Base-by-base conservation (phyloP, 345 rosid species). In the Cardamine resedifolia region DNA sequence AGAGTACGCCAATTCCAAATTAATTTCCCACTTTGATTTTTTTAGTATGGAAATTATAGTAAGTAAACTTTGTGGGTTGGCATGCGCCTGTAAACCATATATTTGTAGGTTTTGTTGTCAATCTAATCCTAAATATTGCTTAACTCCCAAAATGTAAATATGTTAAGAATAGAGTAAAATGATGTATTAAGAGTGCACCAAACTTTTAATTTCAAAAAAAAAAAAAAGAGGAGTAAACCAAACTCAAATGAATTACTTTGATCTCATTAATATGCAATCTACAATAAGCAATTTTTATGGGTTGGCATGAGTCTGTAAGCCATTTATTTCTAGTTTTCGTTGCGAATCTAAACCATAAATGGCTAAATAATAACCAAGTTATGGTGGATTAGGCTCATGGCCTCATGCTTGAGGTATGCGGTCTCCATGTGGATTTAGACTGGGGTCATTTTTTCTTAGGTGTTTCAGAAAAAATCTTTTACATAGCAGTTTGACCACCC, bases 231-330 rank as follows among this genome's bases (percentile, higher is more conserved):
- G n/a, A n/a, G n/a, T n/a, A n/a, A n/a, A n/a, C n/a, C n/a, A 45
- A 66, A 38, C 15, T 66, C 19, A 36, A 66, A 26, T 18, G 26
- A 3, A 21, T 47, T 11, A 66, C 43, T 10, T 38, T 56, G 30
- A 18, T 58, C 21, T 10, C 43, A 20, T 30, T 43, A 44, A 58
- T 3, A 38, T 16, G 53, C 27, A 67, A 18, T 49, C 43, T 43
- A 58, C 4, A 66, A 34, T 48, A 38, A n/a, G 43, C 18, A 45
- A 12, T 38, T 51, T 31, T 39, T 28, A 38, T 58, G 55, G 55
- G 68, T 50, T 74, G 73, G 62, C 62, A 30, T 58, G 34, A 19
- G 34, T 45, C 10, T 73, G 77, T 64, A 73, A 48, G 4, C 45
- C 45, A 58, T 12, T 41, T 58, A 21, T 48, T 26, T 15, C 7